Evolutionary conservation across 1,284 basidiomycete species (phyloP).

Genomic region (Volvariella volvacea): DNA sequence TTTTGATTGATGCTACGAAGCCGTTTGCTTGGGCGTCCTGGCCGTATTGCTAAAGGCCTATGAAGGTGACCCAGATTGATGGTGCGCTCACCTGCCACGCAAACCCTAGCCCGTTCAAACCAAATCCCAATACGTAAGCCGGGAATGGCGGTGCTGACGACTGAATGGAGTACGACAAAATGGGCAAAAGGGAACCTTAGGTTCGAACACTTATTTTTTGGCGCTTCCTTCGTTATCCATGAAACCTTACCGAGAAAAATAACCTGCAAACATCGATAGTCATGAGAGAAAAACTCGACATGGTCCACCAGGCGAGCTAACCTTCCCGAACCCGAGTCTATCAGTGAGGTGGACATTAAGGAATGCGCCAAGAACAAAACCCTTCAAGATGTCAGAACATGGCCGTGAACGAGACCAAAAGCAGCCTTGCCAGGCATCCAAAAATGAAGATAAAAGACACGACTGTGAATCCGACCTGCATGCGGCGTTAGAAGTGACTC

Average conservation of each 20-base stretch:
- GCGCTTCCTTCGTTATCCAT: background rate
- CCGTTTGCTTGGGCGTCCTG: constrained; percentile 54
- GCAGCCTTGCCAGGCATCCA: constrained; percentile 28
- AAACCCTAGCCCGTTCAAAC: constrained; percentile 56
- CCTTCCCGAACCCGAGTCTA: constrained; percentile 55
- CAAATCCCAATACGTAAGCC: constrained; percentile 53
- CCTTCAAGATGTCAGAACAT: constrained; percentile 23
- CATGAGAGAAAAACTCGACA: background rate
- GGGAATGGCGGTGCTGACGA: constrained; percentile 62
- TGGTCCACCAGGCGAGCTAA: constrained; percentile 15
- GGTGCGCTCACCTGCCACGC: constrained; percentile 36
- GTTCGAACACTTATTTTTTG: no score
- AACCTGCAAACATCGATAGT: constrained; percentile 22
- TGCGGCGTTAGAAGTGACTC: background rate
- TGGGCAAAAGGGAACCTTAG: constrained; percentile 35
- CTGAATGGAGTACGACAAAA: constrained; percentile 39
- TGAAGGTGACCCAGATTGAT: background rate
- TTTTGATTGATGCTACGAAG: constrained; percentile 39
- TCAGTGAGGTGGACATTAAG: constrained; percentile 51
- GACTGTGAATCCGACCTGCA: constrained; percentile 33
- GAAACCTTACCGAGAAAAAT: constrained; percentile 27
- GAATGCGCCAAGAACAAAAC: constrained; percentile 44
- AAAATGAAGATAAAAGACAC: constrained; percentile 40
- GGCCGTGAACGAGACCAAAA: background rate
- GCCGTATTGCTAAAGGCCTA: background rate